phyloP scores from a whole-genome alignment of 2,329 filamentous ascomycete genomes.

The Colletotrichum lupini region DNA sequence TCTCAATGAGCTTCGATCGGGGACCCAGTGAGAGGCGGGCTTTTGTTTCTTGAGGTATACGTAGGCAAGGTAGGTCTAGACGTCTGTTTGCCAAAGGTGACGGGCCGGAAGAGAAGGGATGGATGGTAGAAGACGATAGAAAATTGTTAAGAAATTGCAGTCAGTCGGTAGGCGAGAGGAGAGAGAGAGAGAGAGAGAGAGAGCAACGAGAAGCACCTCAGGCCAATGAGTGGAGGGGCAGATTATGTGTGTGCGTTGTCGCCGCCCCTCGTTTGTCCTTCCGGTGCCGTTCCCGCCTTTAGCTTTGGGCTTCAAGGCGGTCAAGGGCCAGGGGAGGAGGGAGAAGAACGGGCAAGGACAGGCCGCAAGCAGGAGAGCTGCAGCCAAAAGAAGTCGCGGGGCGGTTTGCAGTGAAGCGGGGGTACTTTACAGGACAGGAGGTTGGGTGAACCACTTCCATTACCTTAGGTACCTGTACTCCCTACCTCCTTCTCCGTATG shows the following conservation, averaged over 20 bases:
- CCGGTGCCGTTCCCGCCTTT: slow-evolving; percentile 25
- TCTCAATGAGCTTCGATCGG: slow-evolving; percentile 27
- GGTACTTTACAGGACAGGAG: slow-evolving; percentile 4
- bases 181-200: not conserved
- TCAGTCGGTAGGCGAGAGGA: not conserved
- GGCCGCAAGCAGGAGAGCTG: slow-evolving; percentile 7
- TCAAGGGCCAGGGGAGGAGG: slow-evolving; percentile 15
- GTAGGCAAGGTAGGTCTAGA: not conserved
- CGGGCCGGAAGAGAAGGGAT: not conserved
- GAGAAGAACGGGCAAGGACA: not conserved
- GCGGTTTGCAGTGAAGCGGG: slow-evolving; percentile 32
- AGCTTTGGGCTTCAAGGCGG: slow-evolving; percentile 33
- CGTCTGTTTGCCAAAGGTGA: too few species aligned
- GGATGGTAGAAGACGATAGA: slow-evolving; percentile 21
- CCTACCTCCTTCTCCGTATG: not conserved
- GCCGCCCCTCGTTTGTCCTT: slow-evolving; percentile 27
- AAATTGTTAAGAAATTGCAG: slow-evolving; percentile 6
- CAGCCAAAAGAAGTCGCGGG: slow-evolving; percentile 27
- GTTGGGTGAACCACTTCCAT: slow-evolving; percentile 22
- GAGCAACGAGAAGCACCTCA: not conserved
- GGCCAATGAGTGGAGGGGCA: slow-evolving; percentile 17
- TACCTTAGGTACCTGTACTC: not conserved
- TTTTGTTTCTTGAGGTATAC: not conserved
- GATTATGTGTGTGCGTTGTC: slow-evolving; percentile 34
- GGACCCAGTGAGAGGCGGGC: not conserved